phyloP scores from a whole-genome alignment of 169 alveolate species.

The Cryptosporidium bovis region DNA sequence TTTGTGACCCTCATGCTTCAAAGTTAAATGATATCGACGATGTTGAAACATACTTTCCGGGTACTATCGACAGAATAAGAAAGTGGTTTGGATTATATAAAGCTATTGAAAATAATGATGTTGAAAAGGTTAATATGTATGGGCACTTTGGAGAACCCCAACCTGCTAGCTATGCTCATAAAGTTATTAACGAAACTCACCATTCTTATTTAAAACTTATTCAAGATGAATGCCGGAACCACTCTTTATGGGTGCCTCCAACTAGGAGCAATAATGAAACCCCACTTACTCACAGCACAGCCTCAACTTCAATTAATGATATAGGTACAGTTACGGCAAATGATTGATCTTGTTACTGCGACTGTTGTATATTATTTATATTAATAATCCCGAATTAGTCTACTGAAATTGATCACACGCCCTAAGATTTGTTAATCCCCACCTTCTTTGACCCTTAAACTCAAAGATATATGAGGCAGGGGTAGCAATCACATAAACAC shows the following conservation, averaged over 20 bases:
- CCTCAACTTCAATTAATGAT: constrained; percentile 51
- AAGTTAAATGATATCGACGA: constrained; percentile 79
- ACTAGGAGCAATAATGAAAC: background rate
- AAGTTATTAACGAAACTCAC: constrained; percentile 48
- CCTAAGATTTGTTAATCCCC: too few species aligned
- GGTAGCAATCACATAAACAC: background rate
- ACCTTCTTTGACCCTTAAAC: background rate
- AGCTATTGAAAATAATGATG: constrained; percentile 66
- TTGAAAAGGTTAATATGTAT: constrained; percentile 70
- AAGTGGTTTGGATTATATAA: constrained; percentile 71
- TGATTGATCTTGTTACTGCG: background rate
- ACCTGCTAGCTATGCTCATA: constrained; percentile 70
- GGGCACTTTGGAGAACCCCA: constrained; percentile 74
- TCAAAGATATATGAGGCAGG: background rate
- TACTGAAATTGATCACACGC: background rate
- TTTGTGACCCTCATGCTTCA: constrained; percentile 80
- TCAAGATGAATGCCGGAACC: background rate
- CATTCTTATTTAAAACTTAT: constrained; percentile 44
- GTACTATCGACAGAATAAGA: constrained; percentile 75
- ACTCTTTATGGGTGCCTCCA: constrained; percentile 59
- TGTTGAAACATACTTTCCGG: constrained; percentile 81
- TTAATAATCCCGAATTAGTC: too few species aligned
- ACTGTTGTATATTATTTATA: background rate
- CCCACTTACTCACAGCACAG: constrained; percentile 7
- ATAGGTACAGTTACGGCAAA: constrained; percentile 9